A percentile compares a stretch with the other conserved stretches of the same genome.
phyloP scores from a whole-genome alignment of 495 filamentous ascomycete genomes.

The Talaromyces wortmannii region DNA sequence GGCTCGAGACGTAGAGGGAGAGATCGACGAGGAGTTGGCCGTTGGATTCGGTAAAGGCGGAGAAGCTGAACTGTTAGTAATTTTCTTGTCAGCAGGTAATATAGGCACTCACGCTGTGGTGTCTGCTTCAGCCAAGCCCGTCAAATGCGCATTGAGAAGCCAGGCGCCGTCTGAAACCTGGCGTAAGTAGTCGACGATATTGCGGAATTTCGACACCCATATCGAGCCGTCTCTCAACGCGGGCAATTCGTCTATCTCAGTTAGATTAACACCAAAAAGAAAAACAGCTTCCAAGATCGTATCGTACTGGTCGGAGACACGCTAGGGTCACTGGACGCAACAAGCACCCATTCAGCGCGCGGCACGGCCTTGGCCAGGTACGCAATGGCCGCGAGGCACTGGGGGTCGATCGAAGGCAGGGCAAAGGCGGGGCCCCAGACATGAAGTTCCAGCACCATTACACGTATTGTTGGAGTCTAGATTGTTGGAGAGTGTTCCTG shows the following conservation, averaged over 20 bases:
- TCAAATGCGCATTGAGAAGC: constrained; percentile 47
- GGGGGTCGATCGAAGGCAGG: constrained; percentile 83
- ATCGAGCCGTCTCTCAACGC: constrained; percentile 56
- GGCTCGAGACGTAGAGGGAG: constrained; percentile 79
- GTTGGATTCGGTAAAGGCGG: constrained; percentile 57
- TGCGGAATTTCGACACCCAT: constrained; percentile 64
- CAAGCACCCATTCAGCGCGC: constrained; percentile 60
- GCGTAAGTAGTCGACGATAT: constrained; percentile 66
- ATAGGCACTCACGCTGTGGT: constrained; percentile 40
- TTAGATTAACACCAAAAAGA: not conserved
- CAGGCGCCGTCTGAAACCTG: constrained; percentile 44
- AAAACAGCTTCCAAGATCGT: constrained; percentile 1
- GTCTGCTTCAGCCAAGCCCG: constrained; percentile 41
- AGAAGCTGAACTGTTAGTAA: constrained; percentile 29
- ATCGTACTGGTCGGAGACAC: constrained; percentile 70
- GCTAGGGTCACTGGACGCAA: constrained; percentile 68
- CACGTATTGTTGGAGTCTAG: not conserved
- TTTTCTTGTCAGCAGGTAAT: not conserved
- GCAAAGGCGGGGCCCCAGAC: constrained; percentile 87
- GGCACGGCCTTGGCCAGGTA: constrained; percentile 56
- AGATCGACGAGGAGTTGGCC: constrained; percentile 65
- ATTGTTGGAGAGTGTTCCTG: not conserved
- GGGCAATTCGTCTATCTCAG: constrained; percentile 61
- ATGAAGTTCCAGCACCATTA: constrained; percentile 71
- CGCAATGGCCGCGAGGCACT: constrained; percentile 73